These are phyloP conservation scores for Pleodorina starrii DNA, from an alignment of 139 green algal species.

Conservation along the genomic window DNA sequence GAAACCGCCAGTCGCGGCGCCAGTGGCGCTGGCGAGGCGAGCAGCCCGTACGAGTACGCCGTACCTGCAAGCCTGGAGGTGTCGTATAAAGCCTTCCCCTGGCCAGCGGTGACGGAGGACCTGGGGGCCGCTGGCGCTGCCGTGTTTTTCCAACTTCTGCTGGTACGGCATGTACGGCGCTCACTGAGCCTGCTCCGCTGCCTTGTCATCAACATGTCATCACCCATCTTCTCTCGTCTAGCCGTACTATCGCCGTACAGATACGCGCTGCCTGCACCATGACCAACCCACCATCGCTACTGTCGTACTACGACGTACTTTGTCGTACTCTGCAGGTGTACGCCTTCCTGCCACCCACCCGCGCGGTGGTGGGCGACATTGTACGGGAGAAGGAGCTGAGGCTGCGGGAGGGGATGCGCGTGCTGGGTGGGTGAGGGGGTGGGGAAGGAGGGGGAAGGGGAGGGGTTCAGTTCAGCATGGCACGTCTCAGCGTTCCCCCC, in stretches of 20 bases:
- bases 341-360: conserved; percentile 74
- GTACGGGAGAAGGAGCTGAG: conserved; percentile 88
- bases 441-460: neutral
- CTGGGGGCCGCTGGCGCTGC: conserved; percentile 70
- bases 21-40: too few species aligned
- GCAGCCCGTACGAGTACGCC: neutral
- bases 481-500: too few species aligned
- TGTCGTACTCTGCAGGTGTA: too few species aligned
- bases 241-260: too few species aligned
- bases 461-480: neutral
- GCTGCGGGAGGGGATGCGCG: conserved; percentile 85
- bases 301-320: too few species aligned
- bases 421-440: conserved; percentile 68
- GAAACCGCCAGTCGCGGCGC: too few species aligned
- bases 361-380: conserved; percentile 70
- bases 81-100: conserved; percentile 81
- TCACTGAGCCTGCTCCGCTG: too few species aligned
- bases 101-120: conserved; percentile 74
- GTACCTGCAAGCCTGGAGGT: conserved; percentile 39
- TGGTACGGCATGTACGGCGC: conserved; percentile 58
- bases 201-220: too few species aligned
- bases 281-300: too few species aligned
- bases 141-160: conserved; percentile 84
- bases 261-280: too few species aligned
- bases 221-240: too few species aligned